Conservation (phyloP, 2,329 filamentous ascomycete species). For the Talaromyces sp. region DNA sequence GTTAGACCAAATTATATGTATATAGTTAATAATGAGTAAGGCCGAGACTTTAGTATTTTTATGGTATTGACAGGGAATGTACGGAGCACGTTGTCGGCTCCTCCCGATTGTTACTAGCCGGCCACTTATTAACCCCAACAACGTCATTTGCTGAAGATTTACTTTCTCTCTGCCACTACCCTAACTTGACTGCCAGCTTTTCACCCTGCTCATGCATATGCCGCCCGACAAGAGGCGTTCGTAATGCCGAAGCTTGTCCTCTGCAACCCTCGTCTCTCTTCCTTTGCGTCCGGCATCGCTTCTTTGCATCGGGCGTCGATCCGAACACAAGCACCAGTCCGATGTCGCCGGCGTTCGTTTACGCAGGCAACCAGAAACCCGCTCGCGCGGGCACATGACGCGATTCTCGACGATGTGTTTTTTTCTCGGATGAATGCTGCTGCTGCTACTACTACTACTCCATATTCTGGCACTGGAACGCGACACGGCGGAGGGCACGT, state of each 20-base stretch:
- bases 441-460: neutral
- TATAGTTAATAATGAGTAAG: neutral
- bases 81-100: neutral
- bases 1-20: neutral
- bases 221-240: constrained; percentile 11
- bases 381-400: constrained; percentile 4
- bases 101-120: neutral
- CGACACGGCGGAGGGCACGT: constrained; percentile 2
- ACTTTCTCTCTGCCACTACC: neutral
- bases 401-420: constrained; percentile 2
- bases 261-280: constrained; percentile 9
- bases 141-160: neutral
- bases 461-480: constrained; percentile 22
- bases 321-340: neutral
- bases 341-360: constrained; percentile 7
- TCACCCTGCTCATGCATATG: neutral
- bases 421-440: constrained; percentile 3
- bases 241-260: constrained; percentile 24
- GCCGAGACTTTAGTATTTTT: neutral
- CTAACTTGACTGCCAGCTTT: neutral
- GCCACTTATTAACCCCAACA: neutral
- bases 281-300: neutral
- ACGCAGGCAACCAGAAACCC: constrained; percentile 4
- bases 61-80: no score
- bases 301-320: neutral